Evolutionary conservation across 1,139 yeast species (phyloP).

Genomic region (Zygoascus hellenicus): DNA sequence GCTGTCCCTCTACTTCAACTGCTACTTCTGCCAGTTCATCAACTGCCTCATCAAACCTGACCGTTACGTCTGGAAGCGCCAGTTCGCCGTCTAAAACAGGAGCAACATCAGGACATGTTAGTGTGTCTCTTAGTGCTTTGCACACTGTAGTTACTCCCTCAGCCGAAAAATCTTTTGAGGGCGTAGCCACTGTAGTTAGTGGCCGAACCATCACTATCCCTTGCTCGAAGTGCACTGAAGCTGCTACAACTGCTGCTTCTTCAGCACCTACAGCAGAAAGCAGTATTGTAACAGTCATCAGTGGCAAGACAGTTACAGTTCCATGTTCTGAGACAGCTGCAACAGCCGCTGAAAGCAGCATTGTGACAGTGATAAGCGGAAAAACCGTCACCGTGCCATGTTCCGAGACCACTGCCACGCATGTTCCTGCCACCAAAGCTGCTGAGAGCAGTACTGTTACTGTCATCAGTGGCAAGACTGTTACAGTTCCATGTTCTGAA

Average conservation of each 20-base stretch:
- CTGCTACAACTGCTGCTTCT: background rate
- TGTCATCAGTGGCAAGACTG: background rate
- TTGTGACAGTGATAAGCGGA: slow-evolving; percentile 13
- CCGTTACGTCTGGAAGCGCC: slow-evolving; percentile 3
- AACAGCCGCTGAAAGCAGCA: slow-evolving; percentile 4
- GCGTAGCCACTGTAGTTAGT: background rate
- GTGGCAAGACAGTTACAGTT: slow-evolving; percentile 11
- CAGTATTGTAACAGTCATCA: slow-evolving; percentile 11
- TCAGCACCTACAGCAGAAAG: background rate
- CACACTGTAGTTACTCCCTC: background rate
- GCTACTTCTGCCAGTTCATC: slow-evolving; percentile 4
- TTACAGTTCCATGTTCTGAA: background rate
- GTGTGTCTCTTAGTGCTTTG: background rate
- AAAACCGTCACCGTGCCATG: slow-evolving; percentile 11
- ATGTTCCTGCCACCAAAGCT: background rate
- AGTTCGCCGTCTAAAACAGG: background rate
- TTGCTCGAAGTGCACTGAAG: slow-evolving; percentile 1
- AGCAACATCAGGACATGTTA: background rate
- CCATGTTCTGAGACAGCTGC: slow-evolving; percentile 4
- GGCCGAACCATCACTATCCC: no score
- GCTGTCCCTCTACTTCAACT: background rate
- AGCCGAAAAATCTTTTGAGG: background rate
- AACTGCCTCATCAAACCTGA: background rate
- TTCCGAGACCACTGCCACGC: slow-evolving; percentile 4
- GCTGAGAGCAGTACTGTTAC: background rate